These are phyloP conservation scores for Phellopilus nigrolimitatus DNA, from an alignment of 1,284 basidiomycete species.

Conservation along the genomic window DNA sequence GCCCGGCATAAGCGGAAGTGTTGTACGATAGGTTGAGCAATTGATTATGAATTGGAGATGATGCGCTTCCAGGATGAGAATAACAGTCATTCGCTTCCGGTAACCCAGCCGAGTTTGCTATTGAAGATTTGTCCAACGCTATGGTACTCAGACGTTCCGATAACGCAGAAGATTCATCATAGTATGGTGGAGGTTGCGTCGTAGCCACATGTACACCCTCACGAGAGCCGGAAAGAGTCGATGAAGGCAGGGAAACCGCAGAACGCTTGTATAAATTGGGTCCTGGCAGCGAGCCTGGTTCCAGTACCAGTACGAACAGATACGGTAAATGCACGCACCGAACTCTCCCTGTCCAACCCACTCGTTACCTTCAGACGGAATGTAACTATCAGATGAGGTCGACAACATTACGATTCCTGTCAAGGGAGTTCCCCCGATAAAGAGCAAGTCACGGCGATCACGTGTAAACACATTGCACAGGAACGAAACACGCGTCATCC, in stretches of 20 bases:
- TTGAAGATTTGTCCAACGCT: background rate
- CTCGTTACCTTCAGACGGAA: background rate
- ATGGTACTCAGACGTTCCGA: background rate
- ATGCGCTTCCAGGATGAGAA: background rate
- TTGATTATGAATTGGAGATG: background rate
- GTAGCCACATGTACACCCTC: too few species aligned
- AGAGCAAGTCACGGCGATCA: too few species aligned
- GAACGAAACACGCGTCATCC: background rate
- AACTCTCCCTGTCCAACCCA: too few species aligned
- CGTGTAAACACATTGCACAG: background rate
- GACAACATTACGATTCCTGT: too few species aligned
- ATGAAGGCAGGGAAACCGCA: background rate
- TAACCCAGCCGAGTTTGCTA: background rate
- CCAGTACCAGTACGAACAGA: too few species aligned
- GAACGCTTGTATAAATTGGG: too few species aligned
- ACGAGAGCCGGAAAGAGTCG: background rate
- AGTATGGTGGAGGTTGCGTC: background rate
- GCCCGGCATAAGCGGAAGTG: background rate
- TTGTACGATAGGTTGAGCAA: background rate
- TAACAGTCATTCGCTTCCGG: background rate
- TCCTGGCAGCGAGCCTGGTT: too few species aligned
- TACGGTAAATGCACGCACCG: too few species aligned
- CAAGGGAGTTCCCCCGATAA: too few species aligned
- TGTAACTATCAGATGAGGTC: background rate
- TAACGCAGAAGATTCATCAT: background rate